Conservation (phyloP, 2,329 filamentous ascomycete species). For the Cladosporium sp. region DNA sequence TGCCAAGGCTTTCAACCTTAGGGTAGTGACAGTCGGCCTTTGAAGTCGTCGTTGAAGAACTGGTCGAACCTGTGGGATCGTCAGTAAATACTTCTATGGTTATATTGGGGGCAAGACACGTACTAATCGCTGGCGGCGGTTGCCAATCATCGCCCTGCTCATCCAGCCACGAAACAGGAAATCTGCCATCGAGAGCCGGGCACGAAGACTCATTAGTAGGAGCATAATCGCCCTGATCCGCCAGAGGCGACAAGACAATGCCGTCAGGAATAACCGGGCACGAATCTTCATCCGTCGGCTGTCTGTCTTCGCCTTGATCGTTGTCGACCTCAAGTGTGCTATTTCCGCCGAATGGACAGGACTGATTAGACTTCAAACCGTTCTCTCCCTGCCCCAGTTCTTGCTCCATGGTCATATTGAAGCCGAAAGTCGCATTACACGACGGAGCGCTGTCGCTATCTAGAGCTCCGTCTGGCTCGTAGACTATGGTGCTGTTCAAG, state of each 20-base stretch:
- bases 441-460: not conserved
- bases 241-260: not conserved
- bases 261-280: not conserved
- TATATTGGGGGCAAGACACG: not conserved
- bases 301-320: conserved; percentile 17
- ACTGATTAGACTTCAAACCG: not conserved
- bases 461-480: conserved; percentile 5
- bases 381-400: conserved; percentile 8
- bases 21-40: not conserved
- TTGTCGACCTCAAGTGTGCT: conserved; percentile 4
- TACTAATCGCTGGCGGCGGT: not conserved
- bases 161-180: conserved; percentile 3
- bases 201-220: not conserved
- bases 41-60: not conserved
- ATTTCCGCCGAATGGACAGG: not conserved
- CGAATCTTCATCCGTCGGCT: not conserved
- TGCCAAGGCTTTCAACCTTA: not conserved
- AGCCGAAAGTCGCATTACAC: not conserved
- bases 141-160: conserved; percentile 13
- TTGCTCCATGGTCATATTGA: not conserved
- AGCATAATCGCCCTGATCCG: not conserved
- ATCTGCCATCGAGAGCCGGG: not conserved
- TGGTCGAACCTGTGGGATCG: not conserved
- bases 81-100: not conserved
- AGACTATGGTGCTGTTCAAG: not conserved